Evolutionary conservation across 2,329 filamentous ascomycete species (phyloP), one percentile per base, ranked within the genome.

Genomic region (Pseudocercospora fuligena): DNA sequence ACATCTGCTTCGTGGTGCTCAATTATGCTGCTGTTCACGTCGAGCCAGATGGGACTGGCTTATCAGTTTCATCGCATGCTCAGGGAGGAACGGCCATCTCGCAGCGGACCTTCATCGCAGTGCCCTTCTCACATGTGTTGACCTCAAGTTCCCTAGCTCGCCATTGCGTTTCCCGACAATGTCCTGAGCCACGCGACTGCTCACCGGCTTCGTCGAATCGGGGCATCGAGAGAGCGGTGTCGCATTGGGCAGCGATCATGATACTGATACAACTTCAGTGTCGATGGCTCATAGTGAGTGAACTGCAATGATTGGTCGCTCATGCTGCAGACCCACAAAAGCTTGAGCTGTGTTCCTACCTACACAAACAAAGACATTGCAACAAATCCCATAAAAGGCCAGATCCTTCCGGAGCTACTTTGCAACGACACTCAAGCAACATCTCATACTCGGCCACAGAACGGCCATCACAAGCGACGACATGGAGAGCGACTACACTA

Each of bases 401-500:
- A 27, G 6, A 27, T 27, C 6, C 27, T 27, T 27, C 27, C 27
- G 27, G 6, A 27, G 27, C 3, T 27, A 27, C 27, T 27, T 27
- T 27, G 27, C 29, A 31, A 31, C 29, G 31, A 33, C 11, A 33
- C 12, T 33, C 31, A 2, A 8, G 11, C 36, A 40, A 16, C 16
- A 14, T 40, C 14, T 36, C 12, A 36, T 36, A 36, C 40, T 19
- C 40, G 40, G 40, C 40, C n/a, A 16, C 12, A n/a, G 36, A 40
- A 14, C 36, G n/a, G 36, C 16, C 11, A 36, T 1, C 16, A 62
- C 27, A 14, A 46, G 16, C 21, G 8, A 21, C 21, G 33, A 16
- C 25, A 58, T 31, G 14, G 23, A 62, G 9, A 51, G 49, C 46
- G 16, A 61, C 63, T 72, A 72, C 56, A 31, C 33, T 21, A 47